phyloP scores from a whole-genome alignment of 1,284 basidiomycete genomes.

The Malassezia obtusa region DNA sequence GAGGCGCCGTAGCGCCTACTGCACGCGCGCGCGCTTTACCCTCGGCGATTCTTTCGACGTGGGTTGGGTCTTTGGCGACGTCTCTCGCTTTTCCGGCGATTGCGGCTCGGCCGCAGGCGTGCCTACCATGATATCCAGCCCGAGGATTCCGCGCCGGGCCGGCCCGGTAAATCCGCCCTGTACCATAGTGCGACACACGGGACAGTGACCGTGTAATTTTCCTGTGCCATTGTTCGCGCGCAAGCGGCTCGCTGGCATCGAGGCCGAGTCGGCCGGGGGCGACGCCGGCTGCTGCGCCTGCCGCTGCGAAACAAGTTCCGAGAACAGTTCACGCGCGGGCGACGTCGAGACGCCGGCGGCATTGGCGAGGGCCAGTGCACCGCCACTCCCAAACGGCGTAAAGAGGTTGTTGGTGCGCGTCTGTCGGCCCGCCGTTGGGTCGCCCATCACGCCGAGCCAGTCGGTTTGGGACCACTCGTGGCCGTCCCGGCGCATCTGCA shows the following conservation, averaged over 20 bases:
- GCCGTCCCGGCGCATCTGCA: conserved; percentile 22
- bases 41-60: background rate
- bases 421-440: background rate
- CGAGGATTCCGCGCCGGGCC: conserved; percentile 21
- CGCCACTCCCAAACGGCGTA: conserved; percentile 18
- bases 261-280: background rate
- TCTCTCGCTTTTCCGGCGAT: background rate
- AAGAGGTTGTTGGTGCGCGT: conserved; percentile 10
- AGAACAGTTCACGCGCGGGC: conserved; percentile 7
- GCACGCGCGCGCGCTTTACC: background rate
- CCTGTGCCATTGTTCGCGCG: conserved; percentile 17
- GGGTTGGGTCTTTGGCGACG: too few relatives aligned
- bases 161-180: conserved; percentile 31
- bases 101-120: conserved; percentile 13
- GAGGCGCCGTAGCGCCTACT: background rate
- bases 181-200: conserved; percentile 34
- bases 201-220: conserved; percentile 32
- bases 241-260: conserved; percentile 8
- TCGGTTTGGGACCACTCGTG: conserved; percentile 19
- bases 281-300: background rate
- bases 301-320: conserved; percentile 5
- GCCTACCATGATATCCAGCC: conserved; percentile 29
- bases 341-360: conserved; percentile 6
- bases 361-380: conserved; percentile 13
- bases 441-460: conserved; percentile 9